phyloP scores from a whole-genome alignment of 1,284 basidiomycete species.

The Tilletia indica region DNA sequence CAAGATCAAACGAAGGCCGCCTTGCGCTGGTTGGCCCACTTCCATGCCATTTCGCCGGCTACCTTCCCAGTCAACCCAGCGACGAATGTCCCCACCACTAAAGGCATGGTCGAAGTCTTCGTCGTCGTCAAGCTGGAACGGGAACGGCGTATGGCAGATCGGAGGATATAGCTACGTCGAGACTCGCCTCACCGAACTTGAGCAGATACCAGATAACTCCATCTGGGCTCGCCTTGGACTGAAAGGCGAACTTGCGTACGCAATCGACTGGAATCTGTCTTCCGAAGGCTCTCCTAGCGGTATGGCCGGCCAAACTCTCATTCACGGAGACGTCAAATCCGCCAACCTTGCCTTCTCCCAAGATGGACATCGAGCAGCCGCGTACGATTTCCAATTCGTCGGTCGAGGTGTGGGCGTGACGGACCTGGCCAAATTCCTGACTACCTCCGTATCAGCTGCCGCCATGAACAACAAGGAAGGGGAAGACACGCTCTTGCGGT shows the following conservation, averaged over 20 bases:
- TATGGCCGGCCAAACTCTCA: constrained; percentile 22
- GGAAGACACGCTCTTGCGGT: not conserved
- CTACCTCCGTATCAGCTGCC: constrained; percentile 22
- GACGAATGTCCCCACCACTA: constrained; percentile 14
- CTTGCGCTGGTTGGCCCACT: constrained; percentile 7
- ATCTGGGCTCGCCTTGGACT: constrained; percentile 29
- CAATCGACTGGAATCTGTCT: constrained; percentile 27
- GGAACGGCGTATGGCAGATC: constrained; percentile 30
- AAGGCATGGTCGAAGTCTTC: constrained; percentile 20
- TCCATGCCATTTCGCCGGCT: constrained; percentile 14
- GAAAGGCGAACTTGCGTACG: constrained; percentile 22
- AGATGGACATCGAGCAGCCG: constrained; percentile 22
- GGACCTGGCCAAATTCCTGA: constrained; percentile 38
- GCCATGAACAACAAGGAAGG: not conserved
- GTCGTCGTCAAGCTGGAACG: constrained; percentile 22
- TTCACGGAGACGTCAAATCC: constrained; percentile 41
- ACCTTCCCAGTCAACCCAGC: not conserved
- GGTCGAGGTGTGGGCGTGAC: constrained; percentile 33
- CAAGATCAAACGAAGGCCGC: not conserved
- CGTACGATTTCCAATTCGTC: constrained; percentile 45
- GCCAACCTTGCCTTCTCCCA: constrained; percentile 37
- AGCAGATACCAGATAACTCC: constrained; percentile 21
- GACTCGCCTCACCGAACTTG: constrained; percentile 26
- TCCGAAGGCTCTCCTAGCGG: constrained; percentile 23
- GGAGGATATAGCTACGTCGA: constrained; percentile 38